Percentiles rank a stretch among this genome's conserved stretches.
Evolutionary conservation across 768 basidiomycete genomes (phyloP).

Genomic region (Imleria badia): DNA sequence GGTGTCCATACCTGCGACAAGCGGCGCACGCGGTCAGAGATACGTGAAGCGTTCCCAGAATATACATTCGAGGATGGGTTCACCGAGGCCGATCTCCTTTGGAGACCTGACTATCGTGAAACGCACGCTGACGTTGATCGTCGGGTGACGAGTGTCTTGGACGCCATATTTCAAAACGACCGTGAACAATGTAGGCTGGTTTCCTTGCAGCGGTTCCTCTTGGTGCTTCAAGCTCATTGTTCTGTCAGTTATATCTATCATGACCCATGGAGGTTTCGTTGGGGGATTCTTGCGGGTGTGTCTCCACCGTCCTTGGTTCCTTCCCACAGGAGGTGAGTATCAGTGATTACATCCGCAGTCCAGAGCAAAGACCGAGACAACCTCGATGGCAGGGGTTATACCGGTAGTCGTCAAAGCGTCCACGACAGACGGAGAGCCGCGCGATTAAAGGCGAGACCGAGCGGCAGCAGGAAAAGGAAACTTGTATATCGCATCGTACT

Average conservation of each 20-base stretch:
- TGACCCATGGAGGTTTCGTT: slow-evolving; percentile 63
- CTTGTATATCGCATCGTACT: background rate
- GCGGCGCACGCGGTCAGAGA: slow-evolving; percentile 50
- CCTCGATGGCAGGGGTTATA: background rate
- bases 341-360: background rate
- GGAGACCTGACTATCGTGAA: slow-evolving; percentile 32
- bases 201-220: background rate
- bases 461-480: background rate
- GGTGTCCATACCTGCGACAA: slow-evolving; percentile 72
- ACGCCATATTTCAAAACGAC: background rate
- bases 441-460: background rate
- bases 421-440: background rate
- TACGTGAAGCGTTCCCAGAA: slow-evolving; percentile 35
- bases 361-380: background rate
- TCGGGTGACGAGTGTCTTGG: background rate
- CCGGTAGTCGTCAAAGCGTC: slow-evolving; percentile 1
- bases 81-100: slow-evolving; percentile 59
- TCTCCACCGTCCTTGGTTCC: slow-evolving; percentile 40
- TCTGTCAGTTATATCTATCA: slow-evolving; percentile 58
- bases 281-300: slow-evolving; percentile 51
- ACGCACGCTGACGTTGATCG: slow-evolving; percentile 2
- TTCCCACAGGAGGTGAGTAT: slow-evolving; percentile 63
- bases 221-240: background rate
- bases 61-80: slow-evolving; percentile 56
- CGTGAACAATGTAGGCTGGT: background rate